Conservation (phyloP, 768 basidiomycete genomes). For the Gyrodon lividus region DNA sequence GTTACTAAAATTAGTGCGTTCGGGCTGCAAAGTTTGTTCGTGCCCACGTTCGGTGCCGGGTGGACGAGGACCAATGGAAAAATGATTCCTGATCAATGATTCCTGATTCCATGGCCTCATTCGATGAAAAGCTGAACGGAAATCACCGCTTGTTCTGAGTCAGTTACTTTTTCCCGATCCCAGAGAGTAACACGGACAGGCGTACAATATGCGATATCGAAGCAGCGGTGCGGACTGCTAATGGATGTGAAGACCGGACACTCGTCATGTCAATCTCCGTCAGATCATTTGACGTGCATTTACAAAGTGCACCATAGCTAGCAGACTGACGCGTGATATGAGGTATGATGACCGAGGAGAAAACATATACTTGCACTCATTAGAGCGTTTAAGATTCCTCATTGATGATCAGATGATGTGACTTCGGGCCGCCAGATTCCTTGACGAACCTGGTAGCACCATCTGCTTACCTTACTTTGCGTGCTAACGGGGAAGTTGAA, state of each 20-base stretch:
- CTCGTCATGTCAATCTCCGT: neutral
- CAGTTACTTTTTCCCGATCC: neutral
- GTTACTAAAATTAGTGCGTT: neutral
- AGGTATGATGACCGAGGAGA: neutral
- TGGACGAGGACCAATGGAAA: neutral
- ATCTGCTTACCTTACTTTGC: neutral
- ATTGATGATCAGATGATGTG: constrained; percentile 3
- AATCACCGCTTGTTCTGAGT: neutral
- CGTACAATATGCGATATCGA: neutral
- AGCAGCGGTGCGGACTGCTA: neutral
- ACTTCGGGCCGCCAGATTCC: neutral
- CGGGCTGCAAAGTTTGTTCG: neutral
- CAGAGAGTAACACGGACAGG: neutral
- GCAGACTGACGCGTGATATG: neutral
- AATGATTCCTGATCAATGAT: neutral
- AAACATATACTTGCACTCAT: neutral
- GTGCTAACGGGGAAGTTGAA: neutral
- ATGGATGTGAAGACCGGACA: neutral
- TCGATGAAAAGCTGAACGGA: neutral
- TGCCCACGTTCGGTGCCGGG: constrained; percentile 10
- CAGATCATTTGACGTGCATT: neutral
- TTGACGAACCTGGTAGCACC: neutral
- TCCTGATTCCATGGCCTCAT: neutral
- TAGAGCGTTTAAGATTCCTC: neutral
- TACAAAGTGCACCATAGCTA: neutral